Evolutionary conservation across 371 early-diverging fungal genomes (phyloP), one percentile per base, ranked within the genome.

Genomic region (Mortierella sp.): DNA sequence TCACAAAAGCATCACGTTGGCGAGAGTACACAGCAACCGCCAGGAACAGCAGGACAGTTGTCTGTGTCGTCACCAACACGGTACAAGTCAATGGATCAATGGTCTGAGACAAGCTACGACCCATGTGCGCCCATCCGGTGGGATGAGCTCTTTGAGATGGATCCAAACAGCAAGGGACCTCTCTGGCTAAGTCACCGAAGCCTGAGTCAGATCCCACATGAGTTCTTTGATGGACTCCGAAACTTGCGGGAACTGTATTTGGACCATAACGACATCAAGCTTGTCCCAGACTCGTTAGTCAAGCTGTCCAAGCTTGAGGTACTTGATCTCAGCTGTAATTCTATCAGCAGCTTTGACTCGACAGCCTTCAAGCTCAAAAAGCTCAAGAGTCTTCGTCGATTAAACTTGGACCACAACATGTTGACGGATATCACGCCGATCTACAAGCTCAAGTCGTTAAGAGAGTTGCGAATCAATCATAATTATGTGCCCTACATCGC

Each of bases 391-490:
- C 60, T 82, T 21, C 56, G 74, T 12, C 57, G 82, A 57, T 62
- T 82, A 44, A 82, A 82, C 57, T 48, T 82, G 65, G 82, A 82
- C 50, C 75, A 82, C 60, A 82, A 82, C 66, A 64, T 81, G 70
- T 61, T 82, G 23, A 75, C 81, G 1, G 82, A 82, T 59, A 72
- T 82, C n/a, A 66, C 82, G 11, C 81, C 75, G 15, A 66, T 82
- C 29, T 75, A 87, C 62, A 89, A 90, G 63, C 74, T 90, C 21
- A 89, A 90, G 86, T 83, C 74, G 2, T 76, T 79, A 28, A 68
- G 80, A 48, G 84, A 82, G 30, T 50, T 84, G 23, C 81, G 79
- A 46, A 47, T 68, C 58, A 82, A 79, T 56, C 66, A 76, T 64
- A 70, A 81, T 53, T 76, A 74, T 56, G 70, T 83, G 1, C 64